These are phyloP conservation scores for Delonix regia DNA, from an alignment of 306 rosid genomes.

Conservation along the genomic window DNA sequence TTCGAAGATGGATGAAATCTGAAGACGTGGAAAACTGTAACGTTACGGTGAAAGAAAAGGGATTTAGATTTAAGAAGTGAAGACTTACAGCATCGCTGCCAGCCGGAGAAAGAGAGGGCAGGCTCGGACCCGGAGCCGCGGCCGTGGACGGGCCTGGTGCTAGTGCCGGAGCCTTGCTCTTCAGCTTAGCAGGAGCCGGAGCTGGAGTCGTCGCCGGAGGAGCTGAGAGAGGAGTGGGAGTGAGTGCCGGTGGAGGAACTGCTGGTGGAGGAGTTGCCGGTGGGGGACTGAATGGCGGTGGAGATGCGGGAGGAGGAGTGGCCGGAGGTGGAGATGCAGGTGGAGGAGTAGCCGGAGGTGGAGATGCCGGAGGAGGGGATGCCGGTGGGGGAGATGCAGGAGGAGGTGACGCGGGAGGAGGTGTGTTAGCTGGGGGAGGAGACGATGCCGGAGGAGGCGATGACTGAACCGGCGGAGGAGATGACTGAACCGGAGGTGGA, in stretches of 20 bases:
- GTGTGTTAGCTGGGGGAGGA: slow-evolving; percentile 40
- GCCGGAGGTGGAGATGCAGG: slow-evolving; percentile 54
- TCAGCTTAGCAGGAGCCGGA: slow-evolving; percentile 33
- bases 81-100: slow-evolving; percentile 41
- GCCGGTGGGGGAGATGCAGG: slow-evolving; percentile 42
- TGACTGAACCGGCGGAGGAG: slow-evolving; percentile 48
- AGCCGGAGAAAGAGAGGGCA: slow-evolving; percentile 41
- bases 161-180: not conserved
- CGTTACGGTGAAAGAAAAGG: not conserved
- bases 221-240: slow-evolving; percentile 38
- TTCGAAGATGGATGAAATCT: no score
- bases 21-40: no score
- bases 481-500: slow-evolving; percentile 33
- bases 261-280: slow-evolving; percentile 48
- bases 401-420: slow-evolving; percentile 32
- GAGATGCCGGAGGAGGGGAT: slow-evolving; percentile 32
- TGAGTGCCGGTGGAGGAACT: slow-evolving; percentile 43
- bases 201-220: slow-evolving; percentile 32
- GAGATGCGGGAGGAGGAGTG: slow-evolving; percentile 45
- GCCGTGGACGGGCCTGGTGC: slow-evolving; percentile 16
- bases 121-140: slow-evolving; percentile 54
- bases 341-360: slow-evolving; percentile 44
- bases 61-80: not conserved
- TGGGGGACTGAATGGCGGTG: slow-evolving; percentile 56
- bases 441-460: not conserved